A percentile compares a stretch with the other conserved stretches of the same genome.
Conservation (phyloP, 495 filamentous ascomycete genomes). For the Daldinia decipiens region DNA sequence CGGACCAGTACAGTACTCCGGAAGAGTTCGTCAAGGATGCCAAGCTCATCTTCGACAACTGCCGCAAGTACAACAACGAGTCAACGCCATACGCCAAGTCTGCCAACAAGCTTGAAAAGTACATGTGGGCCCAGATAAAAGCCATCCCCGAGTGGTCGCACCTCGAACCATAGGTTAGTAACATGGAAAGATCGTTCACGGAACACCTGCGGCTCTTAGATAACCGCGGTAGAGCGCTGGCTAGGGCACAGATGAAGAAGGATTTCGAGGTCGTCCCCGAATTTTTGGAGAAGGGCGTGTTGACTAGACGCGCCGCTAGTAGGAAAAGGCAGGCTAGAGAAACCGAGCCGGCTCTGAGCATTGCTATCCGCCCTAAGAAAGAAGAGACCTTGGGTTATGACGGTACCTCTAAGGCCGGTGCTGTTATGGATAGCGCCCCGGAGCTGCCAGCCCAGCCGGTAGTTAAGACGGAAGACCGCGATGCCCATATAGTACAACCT, state of each 20-base stretch:
- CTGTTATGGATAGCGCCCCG: not conserved
- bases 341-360: not conserved
- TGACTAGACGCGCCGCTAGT: not conserved
- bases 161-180: slow-evolving; percentile 56
- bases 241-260: not conserved
- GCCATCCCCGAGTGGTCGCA: slow-evolving; percentile 97
- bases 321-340: not conserved
- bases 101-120: slow-evolving; percentile 95
- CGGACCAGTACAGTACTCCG: slow-evolving; percentile 87
- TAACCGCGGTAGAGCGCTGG: slow-evolving; percentile 1
- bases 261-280: not conserved
- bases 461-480: not conserved
- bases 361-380: not conserved
- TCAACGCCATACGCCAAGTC: slow-evolving; percentile 94
- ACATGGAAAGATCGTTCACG: slow-evolving; percentile 3
- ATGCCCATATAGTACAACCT: not conserved
- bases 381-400: not conserved
- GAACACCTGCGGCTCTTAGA: not conserved
- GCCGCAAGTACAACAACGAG: slow-evolving; percentile 95
- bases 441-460: not conserved
- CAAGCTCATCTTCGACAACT: slow-evolving; percentile 92
- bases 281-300: not conserved
- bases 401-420: not conserved
- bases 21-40: slow-evolving; percentile 96
- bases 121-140: slow-evolving; percentile 93